Evolutionary conservation across 164 flowering plant genomes (phyloP).

Genomic region (Chloranthus sessilifolius): DNA sequence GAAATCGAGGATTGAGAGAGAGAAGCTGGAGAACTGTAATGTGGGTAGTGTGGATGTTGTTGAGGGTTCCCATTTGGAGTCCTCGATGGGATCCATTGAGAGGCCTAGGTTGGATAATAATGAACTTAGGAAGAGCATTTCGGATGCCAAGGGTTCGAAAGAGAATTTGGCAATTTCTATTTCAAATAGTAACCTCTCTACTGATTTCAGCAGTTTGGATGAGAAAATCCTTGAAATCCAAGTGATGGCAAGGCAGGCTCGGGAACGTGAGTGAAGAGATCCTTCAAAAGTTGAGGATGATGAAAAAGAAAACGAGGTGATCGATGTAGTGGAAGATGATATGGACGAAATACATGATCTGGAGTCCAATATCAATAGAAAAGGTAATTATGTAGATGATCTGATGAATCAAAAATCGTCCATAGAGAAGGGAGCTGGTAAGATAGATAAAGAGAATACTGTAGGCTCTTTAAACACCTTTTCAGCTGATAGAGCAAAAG

Average conservation of each 20-base stretch:
- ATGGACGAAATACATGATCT: background rate
- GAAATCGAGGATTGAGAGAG: slow-evolving; percentile 53
- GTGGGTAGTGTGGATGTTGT: slow-evolving; percentile 48
- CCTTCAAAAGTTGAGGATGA: slow-evolving; percentile 9
- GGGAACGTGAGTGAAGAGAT: slow-evolving; percentile 38
- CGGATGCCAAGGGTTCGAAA: slow-evolving; percentile 26
- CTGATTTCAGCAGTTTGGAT: slow-evolving; percentile 17
- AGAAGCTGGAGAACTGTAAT: slow-evolving; percentile 35
- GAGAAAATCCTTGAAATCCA: slow-evolving; percentile 50
- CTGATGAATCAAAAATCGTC: slow-evolving; percentile 12
- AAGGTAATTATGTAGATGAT: background rate
- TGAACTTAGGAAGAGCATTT: slow-evolving; percentile 48
- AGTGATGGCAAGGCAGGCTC: slow-evolving; percentile 58
- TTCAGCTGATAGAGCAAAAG: slow-evolving; percentile 3
- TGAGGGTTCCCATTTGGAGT: slow-evolving; percentile 7
- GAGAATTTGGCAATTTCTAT: slow-evolving; percentile 14
- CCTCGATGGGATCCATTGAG: slow-evolving; percentile 15
- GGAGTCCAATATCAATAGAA: background rate
- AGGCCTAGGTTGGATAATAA: slow-evolving; percentile 69
- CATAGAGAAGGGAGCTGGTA: slow-evolving; percentile 8
- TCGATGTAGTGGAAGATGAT: background rate
- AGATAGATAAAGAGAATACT: slow-evolving; percentile 11
- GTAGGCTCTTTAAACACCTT: slow-evolving; percentile 1
- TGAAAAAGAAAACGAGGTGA: slow-evolving; percentile 17
- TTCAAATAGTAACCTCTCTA: slow-evolving; percentile 15